Base-by-base conservation (phyloP, 345 rosid genomes). In the Punica granatum region DNA sequence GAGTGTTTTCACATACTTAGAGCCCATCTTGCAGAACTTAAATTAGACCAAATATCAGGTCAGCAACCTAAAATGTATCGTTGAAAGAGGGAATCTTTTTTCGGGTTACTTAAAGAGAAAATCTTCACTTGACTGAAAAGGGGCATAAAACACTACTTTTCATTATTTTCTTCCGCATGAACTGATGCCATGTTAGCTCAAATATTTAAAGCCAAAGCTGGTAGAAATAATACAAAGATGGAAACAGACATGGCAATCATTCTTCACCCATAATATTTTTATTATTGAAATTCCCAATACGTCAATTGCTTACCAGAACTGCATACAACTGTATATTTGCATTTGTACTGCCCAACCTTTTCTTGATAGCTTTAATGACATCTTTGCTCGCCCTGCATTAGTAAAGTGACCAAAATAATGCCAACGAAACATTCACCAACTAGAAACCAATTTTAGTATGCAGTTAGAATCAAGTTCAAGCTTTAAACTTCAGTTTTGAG, bases 341-440 rank as follows among this genome's bases (percentile, higher is more conserved):
- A 74, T 81, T 78, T 78, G 83, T 87, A 72, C 90, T 83, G 69
- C 92, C 96, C 80, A 90, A 39, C 1, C 94, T 90, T 69, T 90
- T 93, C 82, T 93, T 93, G 31, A 93, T 90, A 61, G 92, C 94
- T 81, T 90, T 93, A 61, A 87, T 74, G 61, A 84, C 90, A 82
- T 89, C 94, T 77, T 80, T 90, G 35, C 92, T 85, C 80, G 82
- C 90, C 84, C 97, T 93, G 82, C 65, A 67, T 23, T 66, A 68
- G 61, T 16, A 41, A 43, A 70, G 63, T 63, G 60, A 69, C 51
- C 59, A 54, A 36, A 14, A 14, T 59, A 4, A 65, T 13, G 18
- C 36, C 16, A 10, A 6, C 12, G 46, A 44, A 35, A 36, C 14
- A 19, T 23, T 23, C 12, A 1, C 33, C 25, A 28, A 35, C n/a